Evolutionary conservation across 768 basidiomycete genomes (phyloP), one percentile per base, ranked within the genome.

Genomic region (Pleurotus eryngii): DNA sequence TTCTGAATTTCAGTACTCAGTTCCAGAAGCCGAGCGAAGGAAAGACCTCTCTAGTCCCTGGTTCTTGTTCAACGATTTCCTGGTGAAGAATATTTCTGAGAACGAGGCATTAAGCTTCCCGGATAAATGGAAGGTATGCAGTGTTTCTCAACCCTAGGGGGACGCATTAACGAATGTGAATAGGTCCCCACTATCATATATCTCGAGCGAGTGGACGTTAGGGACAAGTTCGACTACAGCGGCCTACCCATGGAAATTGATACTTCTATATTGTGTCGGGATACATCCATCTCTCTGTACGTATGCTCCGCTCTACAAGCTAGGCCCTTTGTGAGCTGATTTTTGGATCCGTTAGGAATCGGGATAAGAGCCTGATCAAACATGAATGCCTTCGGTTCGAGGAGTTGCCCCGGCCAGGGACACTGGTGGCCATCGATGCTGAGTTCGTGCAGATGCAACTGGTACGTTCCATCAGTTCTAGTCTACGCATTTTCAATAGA

Each of bases 371-470:
- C 42, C 69, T 82, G 59, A 84, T 95, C 65, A 91, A 88, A 67
- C 97, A 98, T 62, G 84, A 90, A 62, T 79, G 81, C 27, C 74
- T 98, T 26, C 72, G 74, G 12, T 74, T 75, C 17, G 82, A 86
- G 14, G 97, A 99, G 70, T 71, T 97, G 6, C 95, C 96, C 0
- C 81, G 73, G 56, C 86, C 89, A 4, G 97, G 94, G 11, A 95
- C 89, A 4, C 73, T 96, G 42, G 87, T 99, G 38, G 87, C 96
- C 3, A 98, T 99, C 60, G 97, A 99, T 65, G 95, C 96, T 1
- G 96, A 99, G 66, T 99, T 99, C 67, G 96, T 99, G 20, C 90
- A 87, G 4, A 90, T 99, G 83, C 95, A 98, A 69, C 92, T 95
- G 77, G 92, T 89, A 59, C 47, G 65, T 49, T 55, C 30, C 5